phyloP scores from a whole-genome alignment of 352 stramenopile genomes.

The Pythium utonaiense region DNA sequence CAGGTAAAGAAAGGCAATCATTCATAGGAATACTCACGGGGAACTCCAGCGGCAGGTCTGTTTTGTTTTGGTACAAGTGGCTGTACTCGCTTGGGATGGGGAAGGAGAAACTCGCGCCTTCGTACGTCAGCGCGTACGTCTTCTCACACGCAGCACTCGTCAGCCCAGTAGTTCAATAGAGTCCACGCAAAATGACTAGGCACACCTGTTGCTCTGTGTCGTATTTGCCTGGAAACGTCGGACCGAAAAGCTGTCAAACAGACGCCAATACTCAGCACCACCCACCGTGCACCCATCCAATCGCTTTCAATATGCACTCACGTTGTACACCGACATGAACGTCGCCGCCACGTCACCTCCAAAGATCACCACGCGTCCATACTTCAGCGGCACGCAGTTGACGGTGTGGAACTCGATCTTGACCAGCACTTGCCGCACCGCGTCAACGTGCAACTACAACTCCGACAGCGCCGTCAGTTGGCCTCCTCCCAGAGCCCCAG shows the following conservation, averaged over 20 bases:
- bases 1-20: background rate
- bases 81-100: conserved; percentile 72
- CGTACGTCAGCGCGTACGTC: conserved; percentile 74
- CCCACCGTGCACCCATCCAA: no score
- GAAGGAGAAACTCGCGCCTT: conserved; percentile 71
- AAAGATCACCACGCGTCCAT: conserved; percentile 81
- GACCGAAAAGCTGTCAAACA: conserved; percentile 64
- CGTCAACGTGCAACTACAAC: conserved; percentile 60
- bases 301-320: no score
- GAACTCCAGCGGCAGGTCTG: conserved; percentile 77
- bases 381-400: conserved; percentile 74
- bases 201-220: conserved; percentile 56
- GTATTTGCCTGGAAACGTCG: conserved; percentile 79
- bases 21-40: conserved; percentile 33
- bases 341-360: conserved; percentile 70
- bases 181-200: background rate
- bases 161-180: background rate
- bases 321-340: conserved; percentile 88
- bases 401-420: conserved; percentile 79
- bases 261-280: background rate
- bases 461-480: background rate
- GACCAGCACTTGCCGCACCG: conserved; percentile 61
- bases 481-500: background rate
- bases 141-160: conserved; percentile 12
- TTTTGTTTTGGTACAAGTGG: conserved; percentile 72